Percentiles rank a stretch among this genome's conserved stretches.
Conservation (phyloP, 2,329 filamentous ascomycete genomes). For the Colletotrichum falcatum region DNA sequence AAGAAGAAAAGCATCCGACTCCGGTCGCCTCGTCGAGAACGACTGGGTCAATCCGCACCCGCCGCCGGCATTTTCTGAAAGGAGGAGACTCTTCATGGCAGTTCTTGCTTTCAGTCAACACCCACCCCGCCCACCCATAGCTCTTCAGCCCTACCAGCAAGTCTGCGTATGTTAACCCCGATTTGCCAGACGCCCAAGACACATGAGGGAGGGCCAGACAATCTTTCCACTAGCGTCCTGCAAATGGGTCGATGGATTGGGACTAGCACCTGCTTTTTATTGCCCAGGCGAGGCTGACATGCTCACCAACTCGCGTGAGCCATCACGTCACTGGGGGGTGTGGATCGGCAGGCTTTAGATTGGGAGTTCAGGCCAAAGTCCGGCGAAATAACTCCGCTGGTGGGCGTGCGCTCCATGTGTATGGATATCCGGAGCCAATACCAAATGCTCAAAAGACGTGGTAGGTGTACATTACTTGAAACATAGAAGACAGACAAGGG, state of each 20-base stretch:
- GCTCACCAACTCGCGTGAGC: not conserved
- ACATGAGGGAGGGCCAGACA: not conserved
- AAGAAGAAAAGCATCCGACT: not conserved
- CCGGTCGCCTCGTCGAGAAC: slow-evolving; percentile 10
- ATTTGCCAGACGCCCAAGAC: not conserved
- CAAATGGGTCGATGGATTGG: slow-evolving; percentile 21
- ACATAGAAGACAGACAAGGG: slow-evolving; percentile 16
- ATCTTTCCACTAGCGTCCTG: slow-evolving; percentile 32
- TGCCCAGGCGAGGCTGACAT: slow-evolving; percentile 38
- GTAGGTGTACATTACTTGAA: slow-evolving; percentile 24
- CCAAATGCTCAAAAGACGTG: not conserved
- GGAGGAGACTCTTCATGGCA: not conserved
- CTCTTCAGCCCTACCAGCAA: slow-evolving; percentile 24
- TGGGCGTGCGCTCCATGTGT: not conserved
- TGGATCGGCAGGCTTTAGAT: slow-evolving; percentile 7
- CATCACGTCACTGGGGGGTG: slow-evolving; percentile 16
- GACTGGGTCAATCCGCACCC: not conserved
- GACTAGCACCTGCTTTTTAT: slow-evolving; percentile 31
- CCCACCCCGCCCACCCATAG: not conserved
- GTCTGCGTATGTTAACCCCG: no score
- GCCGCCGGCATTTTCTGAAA: slow-evolving; percentile 1
- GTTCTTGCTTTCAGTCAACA: not conserved
- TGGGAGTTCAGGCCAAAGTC: not conserved
- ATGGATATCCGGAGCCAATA: not conserved
- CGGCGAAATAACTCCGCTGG: not conserved